A percentile compares a stretch with the other conserved stretches of the same genome.
These are phyloP conservation scores for Orobanche coerulescens DNA, from an alignment of 257 asterid genomes.

Conservation along the genomic window DNA sequence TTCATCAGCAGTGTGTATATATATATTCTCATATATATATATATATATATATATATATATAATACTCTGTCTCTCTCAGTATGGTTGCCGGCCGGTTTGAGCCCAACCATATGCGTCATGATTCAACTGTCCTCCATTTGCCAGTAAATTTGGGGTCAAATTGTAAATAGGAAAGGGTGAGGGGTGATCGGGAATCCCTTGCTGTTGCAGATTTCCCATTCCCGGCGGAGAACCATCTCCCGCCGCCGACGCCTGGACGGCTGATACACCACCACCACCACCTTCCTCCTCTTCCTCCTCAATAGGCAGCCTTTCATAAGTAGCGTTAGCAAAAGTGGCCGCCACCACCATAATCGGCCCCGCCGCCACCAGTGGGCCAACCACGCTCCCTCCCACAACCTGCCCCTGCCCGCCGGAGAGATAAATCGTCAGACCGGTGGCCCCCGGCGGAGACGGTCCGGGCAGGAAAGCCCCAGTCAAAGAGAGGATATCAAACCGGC, in stretches of 20 bases:
- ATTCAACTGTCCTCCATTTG: conserved; percentile 47
- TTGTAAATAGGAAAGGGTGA: conserved; percentile 35
- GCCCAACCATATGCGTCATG: conserved; percentile 58
- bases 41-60: not conserved
- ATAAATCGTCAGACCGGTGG: conserved; percentile 58
- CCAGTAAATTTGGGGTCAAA: conserved; percentile 40
- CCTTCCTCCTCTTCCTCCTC: conserved; percentile 44
- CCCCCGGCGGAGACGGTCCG: conserved; percentile 47
- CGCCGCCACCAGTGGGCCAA: conserved; percentile 56
- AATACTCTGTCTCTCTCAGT: conserved; percentile 19
- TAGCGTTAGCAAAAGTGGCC: conserved; percentile 55
- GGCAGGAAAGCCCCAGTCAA: conserved; percentile 54
- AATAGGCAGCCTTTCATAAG: conserved; percentile 55
- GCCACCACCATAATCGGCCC: conserved; percentile 60
- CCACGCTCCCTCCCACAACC: conserved; percentile 62
- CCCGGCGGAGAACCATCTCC: conserved; percentile 33
- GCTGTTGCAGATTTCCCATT: conserved; percentile 19
- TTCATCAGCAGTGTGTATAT: no score
- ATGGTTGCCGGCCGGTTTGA: conserved; percentile 29
- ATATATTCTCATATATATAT: not conserved
- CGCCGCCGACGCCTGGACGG: not conserved
- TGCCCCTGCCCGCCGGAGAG: conserved; percentile 63
- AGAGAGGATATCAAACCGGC: conserved; percentile 57
- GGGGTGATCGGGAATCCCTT: conserved; percentile 30
- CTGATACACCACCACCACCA: conserved; percentile 22